Conservation (phyloP, 2,329 filamentous ascomycete genomes). For the Capronia americana region DNA sequence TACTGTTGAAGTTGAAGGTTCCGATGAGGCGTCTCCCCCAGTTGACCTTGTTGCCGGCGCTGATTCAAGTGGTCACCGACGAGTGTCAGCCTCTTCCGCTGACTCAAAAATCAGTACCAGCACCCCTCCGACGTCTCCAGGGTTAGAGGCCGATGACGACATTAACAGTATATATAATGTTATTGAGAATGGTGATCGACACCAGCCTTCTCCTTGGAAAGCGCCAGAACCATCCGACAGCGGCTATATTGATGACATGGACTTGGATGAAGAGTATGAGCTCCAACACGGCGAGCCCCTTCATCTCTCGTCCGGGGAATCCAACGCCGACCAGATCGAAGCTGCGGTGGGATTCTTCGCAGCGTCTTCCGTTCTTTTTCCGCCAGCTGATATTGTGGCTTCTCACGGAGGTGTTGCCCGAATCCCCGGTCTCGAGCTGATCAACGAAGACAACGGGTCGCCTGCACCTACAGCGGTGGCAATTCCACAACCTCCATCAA, state of each 20-base stretch:
- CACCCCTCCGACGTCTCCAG: neutral
- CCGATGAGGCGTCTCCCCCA: neutral
- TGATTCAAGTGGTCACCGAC: neutral
- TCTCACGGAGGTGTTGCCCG: neutral
- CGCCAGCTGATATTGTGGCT: neutral
- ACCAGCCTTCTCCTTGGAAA: neutral
- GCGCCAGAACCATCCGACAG: neutral
- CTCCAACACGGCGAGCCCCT: neutral
- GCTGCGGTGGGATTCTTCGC: neutral
- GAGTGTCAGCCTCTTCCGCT: constrained; percentile 9
- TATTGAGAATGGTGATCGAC: neutral
- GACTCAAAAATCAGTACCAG: neutral
- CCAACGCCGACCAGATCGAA: neutral
- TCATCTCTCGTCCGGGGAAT: neutral
- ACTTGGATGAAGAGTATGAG: neutral
- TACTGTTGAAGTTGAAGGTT: neutral
- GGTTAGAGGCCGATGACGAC: constrained; percentile 3
- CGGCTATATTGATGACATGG: neutral
- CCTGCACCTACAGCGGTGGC: neutral
- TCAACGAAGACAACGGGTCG: neutral
- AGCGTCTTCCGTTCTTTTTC: neutral
- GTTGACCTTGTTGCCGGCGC: neutral
- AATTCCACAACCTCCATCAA: neutral
- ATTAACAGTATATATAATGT: neutral
- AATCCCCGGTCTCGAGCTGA: neutral